These are phyloP conservation scores for Lyophyllum shimeji DNA, from an alignment of 768 basidiomycete species.

Conservation along the genomic window DNA sequence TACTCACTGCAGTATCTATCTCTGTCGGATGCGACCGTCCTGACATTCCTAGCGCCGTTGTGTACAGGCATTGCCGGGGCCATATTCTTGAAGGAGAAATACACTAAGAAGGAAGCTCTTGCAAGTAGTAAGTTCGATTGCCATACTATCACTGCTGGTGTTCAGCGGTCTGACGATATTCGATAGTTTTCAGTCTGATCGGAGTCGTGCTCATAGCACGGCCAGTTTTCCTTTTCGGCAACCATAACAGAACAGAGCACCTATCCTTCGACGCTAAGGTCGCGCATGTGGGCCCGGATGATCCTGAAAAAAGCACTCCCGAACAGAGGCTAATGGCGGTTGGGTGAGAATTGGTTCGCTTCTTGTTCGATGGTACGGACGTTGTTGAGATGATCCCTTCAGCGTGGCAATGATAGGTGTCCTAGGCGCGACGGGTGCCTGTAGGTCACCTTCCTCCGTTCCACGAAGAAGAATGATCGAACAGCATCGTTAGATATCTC, in stretches of 20 bases:
- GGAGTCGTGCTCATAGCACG: slow-evolving; percentile 84
- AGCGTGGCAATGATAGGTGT: slow-evolving; percentile 46
- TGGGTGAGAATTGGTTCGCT: not conserved
- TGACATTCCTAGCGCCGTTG: slow-evolving; percentile 75
- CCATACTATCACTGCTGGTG: not conserved
- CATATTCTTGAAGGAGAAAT: slow-evolving; percentile 59
- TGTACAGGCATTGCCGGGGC: slow-evolving; percentile 62
- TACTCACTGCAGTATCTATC: slow-evolving; percentile 74
- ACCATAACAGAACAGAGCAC: slow-evolving; percentile 2
- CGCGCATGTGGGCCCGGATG: slow-evolving; percentile 24
- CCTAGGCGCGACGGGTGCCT: slow-evolving; percentile 62
- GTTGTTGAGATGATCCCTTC: not conserved
- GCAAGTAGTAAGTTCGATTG: slow-evolving; percentile 39
- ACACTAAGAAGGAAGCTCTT: slow-evolving; percentile 52
- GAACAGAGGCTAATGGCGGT: slow-evolving; percentile 41
- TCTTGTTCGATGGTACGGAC: not conserved
- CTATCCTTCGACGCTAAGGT: not conserved
- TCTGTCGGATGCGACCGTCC: slow-evolving; percentile 73
- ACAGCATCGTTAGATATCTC: slow-evolving; percentile 8
- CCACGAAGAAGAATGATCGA: not conserved
- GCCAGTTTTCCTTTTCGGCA: slow-evolving; percentile 72
- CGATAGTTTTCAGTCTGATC: slow-evolving; percentile 57
- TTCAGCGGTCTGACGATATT: not conserved
- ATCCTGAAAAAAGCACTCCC: slow-evolving; percentile 26
- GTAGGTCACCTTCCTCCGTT: slow-evolving; percentile 40